These are phyloP conservation scores for Jamesozyma spencerorum DNA, from an alignment of 805 yeast species.

Conservation along the genomic window DNA sequence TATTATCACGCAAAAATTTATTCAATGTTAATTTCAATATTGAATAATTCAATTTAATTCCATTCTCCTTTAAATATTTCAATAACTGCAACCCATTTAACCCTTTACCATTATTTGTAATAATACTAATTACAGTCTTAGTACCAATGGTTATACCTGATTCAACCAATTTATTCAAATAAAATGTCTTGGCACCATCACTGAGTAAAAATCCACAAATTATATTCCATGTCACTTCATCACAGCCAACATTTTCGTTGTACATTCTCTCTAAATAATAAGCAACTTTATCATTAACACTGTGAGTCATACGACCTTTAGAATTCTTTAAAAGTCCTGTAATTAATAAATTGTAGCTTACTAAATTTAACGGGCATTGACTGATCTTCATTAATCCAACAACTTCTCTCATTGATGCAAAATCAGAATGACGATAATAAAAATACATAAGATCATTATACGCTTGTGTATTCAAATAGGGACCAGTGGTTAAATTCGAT, in stretches of 20 bases:
- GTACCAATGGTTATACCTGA: neutral
- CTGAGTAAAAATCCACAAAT: slow-evolving; percentile 30
- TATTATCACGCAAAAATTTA: slow-evolving; percentile 21
- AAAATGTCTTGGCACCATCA: slow-evolving; percentile 25
- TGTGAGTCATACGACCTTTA: slow-evolving; percentile 21
- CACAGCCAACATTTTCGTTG: slow-evolving; percentile 22
- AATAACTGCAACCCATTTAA: slow-evolving; percentile 14
- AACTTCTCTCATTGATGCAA: slow-evolving; percentile 34
- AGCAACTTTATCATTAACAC: slow-evolving; percentile 21
- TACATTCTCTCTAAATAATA: slow-evolving; percentile 30
- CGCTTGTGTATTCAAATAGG: slow-evolving; percentile 24
- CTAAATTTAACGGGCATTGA: slow-evolving; percentile 28
- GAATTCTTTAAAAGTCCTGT: slow-evolving; percentile 24
- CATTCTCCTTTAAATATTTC: slow-evolving; percentile 17
- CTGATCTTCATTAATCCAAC: slow-evolving; percentile 34
- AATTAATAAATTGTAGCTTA: slow-evolving; percentile 34
- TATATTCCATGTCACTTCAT: slow-evolving; percentile 33
- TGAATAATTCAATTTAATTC: slow-evolving; percentile 20
- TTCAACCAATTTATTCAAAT: slow-evolving; percentile 27
- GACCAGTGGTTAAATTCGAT: slow-evolving; percentile 27
- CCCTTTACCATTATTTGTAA: slow-evolving; percentile 8
- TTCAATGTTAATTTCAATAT: slow-evolving; percentile 22
- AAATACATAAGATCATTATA: slow-evolving; percentile 35
- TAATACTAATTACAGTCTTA: slow-evolving; percentile 24
- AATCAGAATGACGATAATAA: slow-evolving; percentile 32